Percentiles rank a stretch among this genome's conserved stretches.
Evolutionary conservation across 129 eudicot species (phyloP).

Genomic region (Pulicaria dysenterica): DNA sequence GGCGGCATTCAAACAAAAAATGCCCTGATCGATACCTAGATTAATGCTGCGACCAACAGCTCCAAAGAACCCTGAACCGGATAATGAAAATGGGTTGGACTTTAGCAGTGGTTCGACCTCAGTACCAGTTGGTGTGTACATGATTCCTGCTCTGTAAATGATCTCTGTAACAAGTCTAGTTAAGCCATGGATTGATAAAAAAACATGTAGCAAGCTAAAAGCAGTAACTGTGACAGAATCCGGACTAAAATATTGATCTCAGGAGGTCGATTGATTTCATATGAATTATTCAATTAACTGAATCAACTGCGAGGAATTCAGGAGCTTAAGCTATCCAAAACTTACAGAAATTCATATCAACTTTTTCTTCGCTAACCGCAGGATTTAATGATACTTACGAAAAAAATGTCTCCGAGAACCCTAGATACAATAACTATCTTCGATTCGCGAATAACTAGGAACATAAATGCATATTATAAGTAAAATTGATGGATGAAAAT

Average conservation of each 20-base stretch:
- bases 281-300: too few species aligned
- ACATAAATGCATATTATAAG: background rate
- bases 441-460: background rate
- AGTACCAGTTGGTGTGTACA: conserved; percentile 69
- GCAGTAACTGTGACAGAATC: background rate
- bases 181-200: conserved; percentile 55
- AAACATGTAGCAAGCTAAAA: background rate
- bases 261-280: conserved; percentile 1
- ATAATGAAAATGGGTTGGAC: conserved; percentile 74
- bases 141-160: conserved; percentile 95
- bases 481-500: background rate
- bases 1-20: conserved; percentile 9
- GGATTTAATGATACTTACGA: background rate
- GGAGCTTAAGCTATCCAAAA: conserved; percentile 11
- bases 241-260: background rate
- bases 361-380: background rate
- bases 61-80: conserved; percentile 75
- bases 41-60: conserved; percentile 90
- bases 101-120: conserved; percentile 47
- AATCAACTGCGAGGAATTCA: background rate
- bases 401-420: background rate
- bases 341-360: background rate
- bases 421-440: background rate
- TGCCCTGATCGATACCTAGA: conserved; percentile 50
- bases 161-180: conserved; percentile 79